Conservation (phyloP, 1,139 yeast genomes). For the Scheffersomyces titani region DNA sequence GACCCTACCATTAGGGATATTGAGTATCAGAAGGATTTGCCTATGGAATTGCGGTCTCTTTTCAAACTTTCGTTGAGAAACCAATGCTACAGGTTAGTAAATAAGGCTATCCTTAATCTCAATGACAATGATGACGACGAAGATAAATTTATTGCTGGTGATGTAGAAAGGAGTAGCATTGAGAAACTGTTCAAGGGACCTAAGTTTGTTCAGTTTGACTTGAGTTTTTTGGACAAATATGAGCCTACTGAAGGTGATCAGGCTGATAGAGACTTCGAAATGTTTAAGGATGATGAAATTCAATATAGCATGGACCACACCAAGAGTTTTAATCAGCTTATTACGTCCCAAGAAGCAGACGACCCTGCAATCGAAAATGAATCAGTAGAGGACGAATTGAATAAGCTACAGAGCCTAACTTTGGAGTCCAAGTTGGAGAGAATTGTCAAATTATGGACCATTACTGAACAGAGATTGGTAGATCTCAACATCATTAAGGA, state of each 20-base stretch:
- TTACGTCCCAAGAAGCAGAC: slow-evolving; percentile 7
- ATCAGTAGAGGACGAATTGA: slow-evolving; percentile 25
- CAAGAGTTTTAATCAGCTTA: slow-evolving; percentile 9
- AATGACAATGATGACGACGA: slow-evolving; percentile 16
- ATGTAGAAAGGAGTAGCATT: neutral
- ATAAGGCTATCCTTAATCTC: slow-evolving; percentile 45
- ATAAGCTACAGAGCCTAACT: slow-evolving; percentile 25
- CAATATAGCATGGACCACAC: slow-evolving; percentile 6
- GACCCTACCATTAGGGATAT: slow-evolving; percentile 34
- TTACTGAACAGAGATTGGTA: slow-evolving; percentile 56
- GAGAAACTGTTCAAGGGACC: slow-evolving; percentile 17
- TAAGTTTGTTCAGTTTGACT: slow-evolving; percentile 19
- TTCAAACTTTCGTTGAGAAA: slow-evolving; percentile 56
- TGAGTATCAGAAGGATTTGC: slow-evolving; percentile 47
- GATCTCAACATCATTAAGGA: slow-evolving; percentile 36
- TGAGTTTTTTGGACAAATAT: slow-evolving; percentile 7
- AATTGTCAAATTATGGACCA: slow-evolving; percentile 59
- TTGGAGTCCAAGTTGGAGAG: slow-evolving; percentile 54
- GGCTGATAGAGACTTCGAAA: slow-evolving; percentile 9
- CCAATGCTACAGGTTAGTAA: slow-evolving; percentile 61
- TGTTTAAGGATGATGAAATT: slow-evolving; percentile 9
- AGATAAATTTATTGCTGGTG: slow-evolving; percentile 12
- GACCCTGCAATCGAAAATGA: slow-evolving; percentile 18
- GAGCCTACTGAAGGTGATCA: slow-evolving; percentile 8
- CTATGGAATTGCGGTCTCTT: slow-evolving; percentile 50